A percentile compares a stretch with the other conserved stretches of the same genome.
Evolutionary conservation across 768 basidiomycete species (phyloP).

Genomic region (Boletellus ananiceps): DNA sequence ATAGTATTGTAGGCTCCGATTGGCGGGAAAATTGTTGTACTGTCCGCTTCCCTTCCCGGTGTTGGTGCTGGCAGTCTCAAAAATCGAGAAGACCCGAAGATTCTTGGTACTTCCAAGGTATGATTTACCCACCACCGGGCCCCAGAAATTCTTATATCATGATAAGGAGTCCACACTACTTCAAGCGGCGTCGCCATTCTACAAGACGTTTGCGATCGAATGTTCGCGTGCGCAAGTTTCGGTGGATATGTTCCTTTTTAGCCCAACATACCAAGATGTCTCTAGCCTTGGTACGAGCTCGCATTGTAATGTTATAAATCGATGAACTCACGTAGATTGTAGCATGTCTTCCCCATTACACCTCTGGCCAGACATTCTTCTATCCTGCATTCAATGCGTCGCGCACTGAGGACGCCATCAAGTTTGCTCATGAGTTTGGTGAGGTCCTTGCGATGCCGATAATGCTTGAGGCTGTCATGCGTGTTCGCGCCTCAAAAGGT

Average conservation of each 20-base stretch:
- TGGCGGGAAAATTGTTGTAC: slow-evolving; percentile 89
- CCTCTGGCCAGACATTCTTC: slow-evolving; percentile 96
- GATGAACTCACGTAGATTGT: neutral
- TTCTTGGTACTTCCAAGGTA: slow-evolving; percentile 92
- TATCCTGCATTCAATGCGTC: slow-evolving; percentile 98
- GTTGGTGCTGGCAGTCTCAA: slow-evolving; percentile 89
- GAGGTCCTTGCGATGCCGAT: slow-evolving; percentile 90
- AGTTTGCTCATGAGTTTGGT: slow-evolving; percentile 97
- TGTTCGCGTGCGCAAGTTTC: slow-evolving; percentile 96
- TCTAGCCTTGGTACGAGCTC: slow-evolving; percentile 69
- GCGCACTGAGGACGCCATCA: slow-evolving; percentile 92
- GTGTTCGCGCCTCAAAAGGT: slow-evolving; percentile 97
- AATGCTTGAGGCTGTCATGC: slow-evolving; percentile 95
- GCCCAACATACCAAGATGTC: slow-evolving; percentile 89
- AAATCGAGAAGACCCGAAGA: slow-evolving; percentile 94
- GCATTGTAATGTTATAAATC: neutral
- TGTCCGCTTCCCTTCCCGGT: slow-evolving; percentile 83
- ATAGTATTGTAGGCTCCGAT: slow-evolving; percentile 61
- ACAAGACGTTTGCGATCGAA: slow-evolving; percentile 98
- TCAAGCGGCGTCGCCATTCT: slow-evolving; percentile 91
- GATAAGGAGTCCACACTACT: slow-evolving; percentile 82
- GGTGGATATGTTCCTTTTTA: slow-evolving; percentile 99
- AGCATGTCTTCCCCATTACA: slow-evolving; percentile 95
- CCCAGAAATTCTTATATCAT: slow-evolving; percentile 1
- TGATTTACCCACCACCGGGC: neutral